phyloP scores from a whole-genome alignment of 805 yeast genomes.

The Hemisphaericaspora nanyangensis region DNA sequence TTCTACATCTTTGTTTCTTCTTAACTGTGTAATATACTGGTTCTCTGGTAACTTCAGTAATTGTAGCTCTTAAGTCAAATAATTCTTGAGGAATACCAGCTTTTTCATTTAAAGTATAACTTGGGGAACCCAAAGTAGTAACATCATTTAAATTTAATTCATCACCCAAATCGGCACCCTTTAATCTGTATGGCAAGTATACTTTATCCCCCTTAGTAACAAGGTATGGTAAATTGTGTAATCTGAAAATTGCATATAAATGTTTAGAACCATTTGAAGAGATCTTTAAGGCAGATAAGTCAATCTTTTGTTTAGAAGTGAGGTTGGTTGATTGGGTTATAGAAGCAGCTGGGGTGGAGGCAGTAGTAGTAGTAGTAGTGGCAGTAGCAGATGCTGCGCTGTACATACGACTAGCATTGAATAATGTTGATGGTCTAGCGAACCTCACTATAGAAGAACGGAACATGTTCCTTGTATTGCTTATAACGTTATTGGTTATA shows the following conservation, averaged over 20 bases:
- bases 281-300: slow-evolving; percentile 52
- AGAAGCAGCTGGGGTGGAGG: no score
- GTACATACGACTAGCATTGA: background rate
- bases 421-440: background rate
- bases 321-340: no score
- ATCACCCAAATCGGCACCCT: slow-evolving; percentile 80
- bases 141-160: slow-evolving; percentile 70
- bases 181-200: slow-evolving; percentile 72
- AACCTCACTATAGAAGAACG: slow-evolving; percentile 1
- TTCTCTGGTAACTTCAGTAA: slow-evolving; percentile 80
- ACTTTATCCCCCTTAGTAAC: slow-evolving; percentile 90
- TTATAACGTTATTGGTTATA: no score
- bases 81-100: slow-evolving; percentile 26
- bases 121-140: slow-evolving; percentile 79
- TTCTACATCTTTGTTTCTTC: slow-evolving; percentile 72
- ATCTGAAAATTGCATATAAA: slow-evolving; percentile 76
- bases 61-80: slow-evolving; percentile 67
- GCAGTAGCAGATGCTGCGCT: background rate
- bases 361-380: background rate
- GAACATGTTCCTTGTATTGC: no score
- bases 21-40: slow-evolving; percentile 57
- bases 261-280: slow-evolving; percentile 50
- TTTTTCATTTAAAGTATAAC: slow-evolving; percentile 46
- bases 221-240: slow-evolving; percentile 80
- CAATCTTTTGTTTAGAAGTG: no score